phyloP scores from a whole-genome alignment of 2,329 filamentous ascomycete genomes.

The Sphaerulina musiva region DNA sequence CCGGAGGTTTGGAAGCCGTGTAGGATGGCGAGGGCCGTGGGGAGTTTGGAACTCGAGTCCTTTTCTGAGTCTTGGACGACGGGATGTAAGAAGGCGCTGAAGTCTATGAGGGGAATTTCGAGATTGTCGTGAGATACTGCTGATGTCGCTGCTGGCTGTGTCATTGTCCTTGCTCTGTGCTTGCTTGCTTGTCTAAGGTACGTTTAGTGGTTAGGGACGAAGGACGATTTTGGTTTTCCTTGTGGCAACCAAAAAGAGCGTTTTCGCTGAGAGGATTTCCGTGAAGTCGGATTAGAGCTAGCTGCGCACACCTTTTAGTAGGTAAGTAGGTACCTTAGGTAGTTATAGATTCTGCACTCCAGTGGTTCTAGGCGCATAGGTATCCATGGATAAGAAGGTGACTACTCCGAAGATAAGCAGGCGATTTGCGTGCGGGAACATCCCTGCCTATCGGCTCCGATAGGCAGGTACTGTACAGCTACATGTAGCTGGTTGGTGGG shows the following conservation, averaged over 20 bases:
- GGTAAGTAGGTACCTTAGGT: background rate
- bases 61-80: slow-evolving; percentile 29
- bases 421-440: slow-evolving; percentile 5
- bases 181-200: background rate
- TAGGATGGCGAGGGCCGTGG: slow-evolving; percentile 63
- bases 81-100: slow-evolving; percentile 56
- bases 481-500: slow-evolving; percentile 4
- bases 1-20: slow-evolving; percentile 77
- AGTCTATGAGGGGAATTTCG: slow-evolving; percentile 57
- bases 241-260: too few species aligned
- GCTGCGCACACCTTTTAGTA: background rate
- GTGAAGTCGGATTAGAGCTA: slow-evolving; percentile 16
- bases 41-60: slow-evolving; percentile 39
- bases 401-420: slow-evolving; percentile 6
- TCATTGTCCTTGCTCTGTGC: slow-evolving; percentile 3
- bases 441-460: slow-evolving; percentile 10
- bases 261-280: background rate
- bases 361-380: background rate
- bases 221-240: background rate
- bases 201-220: background rate
- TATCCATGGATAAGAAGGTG: background rate
- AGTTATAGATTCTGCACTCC: slow-evolving; percentile 9
- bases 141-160: slow-evolving; percentile 23
- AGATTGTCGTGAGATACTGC: slow-evolving; percentile 36
- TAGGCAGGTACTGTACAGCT: slow-evolving; percentile 6